Base-by-base conservation (phyloP, 2,329 filamentous ascomycete genomes). In the Pseudonectria foliicola region DNA sequence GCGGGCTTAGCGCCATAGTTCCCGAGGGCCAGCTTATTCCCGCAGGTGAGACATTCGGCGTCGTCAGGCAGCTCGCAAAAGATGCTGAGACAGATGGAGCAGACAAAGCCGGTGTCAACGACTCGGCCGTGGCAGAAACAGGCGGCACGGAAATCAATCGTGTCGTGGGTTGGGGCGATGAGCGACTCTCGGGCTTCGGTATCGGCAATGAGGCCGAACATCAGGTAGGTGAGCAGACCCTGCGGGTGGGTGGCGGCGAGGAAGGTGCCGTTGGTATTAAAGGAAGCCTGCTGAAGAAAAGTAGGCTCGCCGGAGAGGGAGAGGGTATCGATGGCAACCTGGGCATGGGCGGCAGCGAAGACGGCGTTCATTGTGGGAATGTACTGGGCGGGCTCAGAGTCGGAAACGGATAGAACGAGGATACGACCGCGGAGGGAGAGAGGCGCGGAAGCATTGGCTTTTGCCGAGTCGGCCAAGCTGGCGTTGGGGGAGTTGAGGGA, bases 341-440 rank as follows among this genome's bases (percentile, higher is more conserved):
- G 77, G 36, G 88, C 75, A 45, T 90, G 81, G 53, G 94, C 85
- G 39, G 90, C 92, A 3, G 92, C 92, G 62, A 98, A 98, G 42
- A 96, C 94, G 51, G 83, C 78, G 64, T 98, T 98, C 92, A 98
- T 98, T 48, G 94, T 92, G 1, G 90, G 84, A 37, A 98, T 98
- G 66, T 98, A 98, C 61, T 96, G 84, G 5, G 88, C 80, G 0
- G 94, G 77, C 51, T 90, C 85, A 27, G 74, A 73, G 54, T 87
- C 87, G 30, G 86, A 94, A 4, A 95, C 88, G 31, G 85, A 94
- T 35, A 98, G 60, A 44, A 96, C 80, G 35, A 98, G 73, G 52
- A 98, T 94, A 40, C 92, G 84, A 27, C 60, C 61, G 14, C 59
- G 61, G 21, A 64, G 47, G 5, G 60, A 51, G 7, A 57, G 50